Evolutionary conservation across 2,329 filamentous ascomycete species (phyloP).

Genomic region (Ascochyta koolunga): DNA sequence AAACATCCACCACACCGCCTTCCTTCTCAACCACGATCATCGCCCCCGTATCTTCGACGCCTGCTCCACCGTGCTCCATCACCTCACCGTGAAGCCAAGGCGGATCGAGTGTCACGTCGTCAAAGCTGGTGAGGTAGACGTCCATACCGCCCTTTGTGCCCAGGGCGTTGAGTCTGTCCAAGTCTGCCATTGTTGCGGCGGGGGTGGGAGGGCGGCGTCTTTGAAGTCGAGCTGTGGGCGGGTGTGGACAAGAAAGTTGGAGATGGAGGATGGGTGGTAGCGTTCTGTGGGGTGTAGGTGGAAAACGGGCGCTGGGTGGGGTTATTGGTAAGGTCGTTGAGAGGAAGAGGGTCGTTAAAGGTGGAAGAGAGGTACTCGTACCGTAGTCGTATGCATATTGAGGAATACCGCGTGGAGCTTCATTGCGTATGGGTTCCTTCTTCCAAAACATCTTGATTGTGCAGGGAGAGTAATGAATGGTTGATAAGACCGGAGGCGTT

Average conservation of each 20-base stretch:
- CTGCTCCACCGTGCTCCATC: no score
- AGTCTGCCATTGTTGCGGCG: constrained; percentile 47
- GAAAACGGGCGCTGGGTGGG: constrained; percentile 46
- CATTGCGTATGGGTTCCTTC: no score
- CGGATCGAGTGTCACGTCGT: constrained; percentile 44
- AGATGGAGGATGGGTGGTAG: constrained; percentile 50
- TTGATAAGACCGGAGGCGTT: no score
- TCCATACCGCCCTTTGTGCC: constrained; percentile 28
- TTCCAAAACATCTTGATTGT: no score
- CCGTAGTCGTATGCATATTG: not conserved
- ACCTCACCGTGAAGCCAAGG: no score
- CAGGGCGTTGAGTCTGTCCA: constrained; percentile 37
- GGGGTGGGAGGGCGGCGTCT: constrained; percentile 7
- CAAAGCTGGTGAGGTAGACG: constrained; percentile 50
- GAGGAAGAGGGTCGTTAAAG: no score
- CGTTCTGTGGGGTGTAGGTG: constrained; percentile 47
- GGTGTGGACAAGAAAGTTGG: constrained; percentile 46
- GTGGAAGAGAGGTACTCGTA: not conserved
- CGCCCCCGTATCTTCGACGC: constrained; percentile 53
- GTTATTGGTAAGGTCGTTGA: not conserved
- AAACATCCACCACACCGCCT: constrained; percentile 58
- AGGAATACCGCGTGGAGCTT: no score
- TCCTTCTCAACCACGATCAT: constrained; percentile 64
- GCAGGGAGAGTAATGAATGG: no score
- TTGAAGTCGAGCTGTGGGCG: constrained; percentile 39